Evolutionary conservation across 345 rosid species (phyloP).

Genomic region (Kernera saxatilis): DNA sequence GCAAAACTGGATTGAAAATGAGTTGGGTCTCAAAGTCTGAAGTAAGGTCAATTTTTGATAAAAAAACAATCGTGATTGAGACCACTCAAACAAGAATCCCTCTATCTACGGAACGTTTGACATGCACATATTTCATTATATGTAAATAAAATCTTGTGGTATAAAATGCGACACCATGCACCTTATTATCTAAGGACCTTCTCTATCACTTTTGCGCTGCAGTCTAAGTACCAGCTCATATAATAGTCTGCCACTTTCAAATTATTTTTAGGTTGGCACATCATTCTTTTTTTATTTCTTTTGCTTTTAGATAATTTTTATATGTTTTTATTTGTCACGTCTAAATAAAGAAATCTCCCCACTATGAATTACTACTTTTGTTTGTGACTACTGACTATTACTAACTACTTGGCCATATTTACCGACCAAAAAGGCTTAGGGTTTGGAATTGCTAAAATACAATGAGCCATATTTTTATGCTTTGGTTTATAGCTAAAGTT

Average conservation of each 20-base stretch:
- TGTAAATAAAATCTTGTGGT: neutral
- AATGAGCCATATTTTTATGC: too few relatives aligned
- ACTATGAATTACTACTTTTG: neutral
- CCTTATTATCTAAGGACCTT: neutral
- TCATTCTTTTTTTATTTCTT: neutral
- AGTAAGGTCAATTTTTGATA: neutral
- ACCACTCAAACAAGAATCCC: neutral
- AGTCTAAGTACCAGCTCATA: neutral
- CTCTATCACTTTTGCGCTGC: neutral
- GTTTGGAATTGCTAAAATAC: too few relatives aligned
- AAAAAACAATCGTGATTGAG: neutral
- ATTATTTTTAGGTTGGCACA: neutral
- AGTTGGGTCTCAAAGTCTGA: neutral
- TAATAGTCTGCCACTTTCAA: neutral
- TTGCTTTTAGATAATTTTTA: neutral
- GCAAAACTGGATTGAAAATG: neutral
- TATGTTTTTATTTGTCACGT: neutral
- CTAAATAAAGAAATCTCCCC: neutral
- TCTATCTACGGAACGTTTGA: neutral
- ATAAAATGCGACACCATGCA: neutral
- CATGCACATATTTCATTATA: conserved; percentile 1
- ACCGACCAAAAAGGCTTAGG: too few relatives aligned
- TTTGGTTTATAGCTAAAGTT: too few relatives aligned
- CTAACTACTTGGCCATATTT: too few relatives aligned
- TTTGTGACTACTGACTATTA: too few relatives aligned